Base-by-base conservation (phyloP, 2,329 filamentous ascomycete species). In the Arachnomyces sp. region DNA sequence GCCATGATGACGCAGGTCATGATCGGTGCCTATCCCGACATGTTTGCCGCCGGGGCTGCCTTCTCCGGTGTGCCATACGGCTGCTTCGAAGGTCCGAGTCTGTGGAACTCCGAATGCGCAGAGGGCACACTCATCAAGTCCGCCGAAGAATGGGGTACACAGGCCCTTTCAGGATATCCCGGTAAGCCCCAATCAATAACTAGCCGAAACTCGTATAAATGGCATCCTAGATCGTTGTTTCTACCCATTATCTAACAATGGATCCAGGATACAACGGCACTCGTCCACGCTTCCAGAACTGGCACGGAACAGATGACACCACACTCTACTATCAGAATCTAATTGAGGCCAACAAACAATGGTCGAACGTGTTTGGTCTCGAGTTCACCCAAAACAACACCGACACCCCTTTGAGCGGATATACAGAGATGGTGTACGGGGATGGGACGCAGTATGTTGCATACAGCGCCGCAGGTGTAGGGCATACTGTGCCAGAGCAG, bases 1-100 rank as follows among this genome's bases (percentile, higher is more conserved):
- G 73, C 65, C 15, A 76, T 76, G 73, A 76, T 77, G 72, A 74
- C 72, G 7, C 68, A 71, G 43, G 68, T 74, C 13, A 61, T 77
- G 31, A 56, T 68, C 2, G 72, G 67, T 3, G 62, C 69, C 3
- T 76, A 77, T 48, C 73, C 72, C 1, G 71, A 74, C 18, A 52
- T 76, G 16, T 74, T 75, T 49, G 66, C 66, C 1, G 73, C 70
- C 2, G 72, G 69, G 0, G 64, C 67, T 7, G 62, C 67, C 2
- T 75, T 71, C 46, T 69, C 70, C 2, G 74, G 75, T 21, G 73
- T 75, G 1, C 68, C 74, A 0, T 72, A 70, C 17, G 73, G 71
- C 3, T 78, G 75, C 52, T 78, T 74, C 45, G 38, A 50, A 36
- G 59, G 54, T 1, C 61, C 3, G 3, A 16, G 1, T 62, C 70